Percentiles rank a stretch among this genome's conserved stretches.
phyloP scores from a whole-genome alignment of 805 yeast genomes.

The Metschnikowia sp. region DNA sequence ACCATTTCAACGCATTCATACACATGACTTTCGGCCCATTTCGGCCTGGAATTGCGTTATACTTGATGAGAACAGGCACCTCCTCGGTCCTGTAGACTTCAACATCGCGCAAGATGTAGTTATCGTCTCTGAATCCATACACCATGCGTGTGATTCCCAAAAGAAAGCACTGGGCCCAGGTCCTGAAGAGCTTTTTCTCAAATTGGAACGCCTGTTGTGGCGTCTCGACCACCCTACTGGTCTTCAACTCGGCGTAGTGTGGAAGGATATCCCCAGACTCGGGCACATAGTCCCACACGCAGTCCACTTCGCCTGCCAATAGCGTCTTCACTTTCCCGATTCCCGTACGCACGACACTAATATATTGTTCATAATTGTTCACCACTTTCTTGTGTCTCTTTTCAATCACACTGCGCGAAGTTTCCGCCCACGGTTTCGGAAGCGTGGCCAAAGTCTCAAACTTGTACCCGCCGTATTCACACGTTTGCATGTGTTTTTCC shows the following conservation, averaged over 20 bases:
- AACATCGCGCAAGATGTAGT: conserved; percentile 56
- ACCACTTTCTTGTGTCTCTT: conserved; percentile 57
- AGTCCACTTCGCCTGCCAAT: conserved; percentile 89
- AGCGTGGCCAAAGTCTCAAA: conserved; percentile 80
- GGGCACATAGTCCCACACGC: conserved; percentile 80
- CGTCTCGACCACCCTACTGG: conserved; percentile 53
- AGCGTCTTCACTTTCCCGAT: conserved; percentile 68
- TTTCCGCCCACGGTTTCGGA: conserved; percentile 69
- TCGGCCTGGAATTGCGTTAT: conserved; percentile 37
- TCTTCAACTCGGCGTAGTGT: conserved; percentile 85
- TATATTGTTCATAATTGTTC: conserved; percentile 71
- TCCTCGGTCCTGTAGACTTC: conserved; percentile 79
- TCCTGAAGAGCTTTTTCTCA: conserved; percentile 69
- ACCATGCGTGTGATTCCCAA: conserved; percentile 78
- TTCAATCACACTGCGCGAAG: conserved; percentile 65
- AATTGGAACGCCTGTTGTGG: conserved; percentile 60
- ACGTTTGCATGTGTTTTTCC: conserved; percentile 31
- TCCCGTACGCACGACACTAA: conserved; percentile 80
- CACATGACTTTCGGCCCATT: conserved; percentile 56
- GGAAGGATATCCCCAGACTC: conserved; percentile 43
- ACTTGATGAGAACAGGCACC: conserved; percentile 66
- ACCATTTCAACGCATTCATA: conserved; percentile 77
- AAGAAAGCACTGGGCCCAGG: conserved; percentile 94
- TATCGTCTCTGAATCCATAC: conserved; percentile 83
- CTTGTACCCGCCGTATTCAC: conserved; percentile 73